Conservation (phyloP, 176 grass and related monocot genomes). For the Luzula sylvatica region DNA sequence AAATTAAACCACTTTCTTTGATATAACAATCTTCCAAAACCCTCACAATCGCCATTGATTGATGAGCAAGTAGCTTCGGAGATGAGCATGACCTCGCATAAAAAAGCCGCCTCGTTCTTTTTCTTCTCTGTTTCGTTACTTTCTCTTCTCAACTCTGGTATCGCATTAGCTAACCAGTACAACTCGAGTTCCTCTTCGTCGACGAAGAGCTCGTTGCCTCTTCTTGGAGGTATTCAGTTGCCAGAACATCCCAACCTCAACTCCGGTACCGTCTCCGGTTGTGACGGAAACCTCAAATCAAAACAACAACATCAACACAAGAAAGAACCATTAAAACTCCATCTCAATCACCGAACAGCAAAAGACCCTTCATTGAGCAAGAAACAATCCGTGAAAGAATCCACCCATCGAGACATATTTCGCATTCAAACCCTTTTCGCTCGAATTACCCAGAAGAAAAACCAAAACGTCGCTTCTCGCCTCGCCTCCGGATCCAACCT, state of each 20-base stretch:
- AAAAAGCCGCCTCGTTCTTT: neutral
- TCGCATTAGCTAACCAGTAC: neutral
- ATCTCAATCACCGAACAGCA: conserved; percentile 32
- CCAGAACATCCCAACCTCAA: conserved; percentile 35
- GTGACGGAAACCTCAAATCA: conserved; percentile 32
- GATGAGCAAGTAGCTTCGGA: conserved; percentile 12
- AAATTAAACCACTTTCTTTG: neutral
- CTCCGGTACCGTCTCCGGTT: conserved; percentile 31
- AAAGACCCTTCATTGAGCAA: conserved; percentile 14
- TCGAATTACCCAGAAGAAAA: conserved; percentile 4
- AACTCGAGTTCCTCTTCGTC: conserved; percentile 19
- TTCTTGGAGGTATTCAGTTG: conserved; percentile 54
- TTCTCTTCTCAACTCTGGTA: conserved; percentile 5
- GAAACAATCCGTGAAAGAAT: conserved; percentile 33
- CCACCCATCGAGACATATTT: conserved; percentile 35
- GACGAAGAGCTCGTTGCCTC: neutral
- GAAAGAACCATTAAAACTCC: conserved; percentile 47
- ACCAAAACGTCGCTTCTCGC: neutral
- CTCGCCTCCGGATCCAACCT: neutral
- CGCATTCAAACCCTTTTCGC: conserved; percentile 46
- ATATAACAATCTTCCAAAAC: neutral
- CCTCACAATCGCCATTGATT: conserved; percentile 9
- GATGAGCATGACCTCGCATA: neutral
- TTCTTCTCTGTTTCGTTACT: neutral
- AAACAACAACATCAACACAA: conserved; percentile 1